Conservation (phyloP, 2,329 filamentous ascomycete species). For the Penicillium oxalicum region DNA sequence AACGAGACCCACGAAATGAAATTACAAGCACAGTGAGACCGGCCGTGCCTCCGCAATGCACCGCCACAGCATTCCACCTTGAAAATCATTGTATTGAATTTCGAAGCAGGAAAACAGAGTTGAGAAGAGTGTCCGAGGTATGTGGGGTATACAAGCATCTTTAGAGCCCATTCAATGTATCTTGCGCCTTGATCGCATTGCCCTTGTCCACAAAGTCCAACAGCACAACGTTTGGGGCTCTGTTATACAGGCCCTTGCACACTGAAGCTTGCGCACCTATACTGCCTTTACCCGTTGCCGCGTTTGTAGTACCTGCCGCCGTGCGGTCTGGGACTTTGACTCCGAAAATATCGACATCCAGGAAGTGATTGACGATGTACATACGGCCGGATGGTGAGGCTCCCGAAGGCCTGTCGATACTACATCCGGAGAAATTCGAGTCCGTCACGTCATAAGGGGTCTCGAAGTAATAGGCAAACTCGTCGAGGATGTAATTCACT, state of each 20-base stretch:
- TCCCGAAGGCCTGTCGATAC: conserved; percentile 40
- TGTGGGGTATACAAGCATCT: conserved; percentile 2
- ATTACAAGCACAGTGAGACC: too few species aligned
- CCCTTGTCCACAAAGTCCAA: conserved; percentile 44
- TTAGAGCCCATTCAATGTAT: conserved; percentile 35
- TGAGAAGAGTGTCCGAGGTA: too few species aligned
- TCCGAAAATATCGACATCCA: conserved; percentile 40
- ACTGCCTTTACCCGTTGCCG: conserved; percentile 37
- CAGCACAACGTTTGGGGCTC: conserved; percentile 40
- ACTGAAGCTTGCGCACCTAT: conserved; percentile 39
- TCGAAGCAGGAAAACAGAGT: too few species aligned
- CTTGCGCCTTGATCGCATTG: conserved; percentile 38
- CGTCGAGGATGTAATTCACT: conserved; percentile 40
- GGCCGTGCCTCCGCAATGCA: too few species aligned
- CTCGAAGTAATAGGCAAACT: conserved; percentile 44
- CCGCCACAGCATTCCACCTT: not conserved
- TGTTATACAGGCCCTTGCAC: conserved; percentile 36
- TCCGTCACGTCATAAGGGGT: conserved; percentile 42
- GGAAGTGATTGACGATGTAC: conserved; percentile 47
- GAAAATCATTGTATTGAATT: too few species aligned
- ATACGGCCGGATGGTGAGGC: conserved; percentile 37
- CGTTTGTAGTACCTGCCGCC: conserved; percentile 38
- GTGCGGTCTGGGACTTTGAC: conserved; percentile 40
- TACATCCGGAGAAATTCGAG: conserved; percentile 38
- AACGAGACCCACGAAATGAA: too few species aligned